Evolutionary conservation across 768 basidiomycete species (phyloP).

Genomic region (Leccinum disarticulatum): DNA sequence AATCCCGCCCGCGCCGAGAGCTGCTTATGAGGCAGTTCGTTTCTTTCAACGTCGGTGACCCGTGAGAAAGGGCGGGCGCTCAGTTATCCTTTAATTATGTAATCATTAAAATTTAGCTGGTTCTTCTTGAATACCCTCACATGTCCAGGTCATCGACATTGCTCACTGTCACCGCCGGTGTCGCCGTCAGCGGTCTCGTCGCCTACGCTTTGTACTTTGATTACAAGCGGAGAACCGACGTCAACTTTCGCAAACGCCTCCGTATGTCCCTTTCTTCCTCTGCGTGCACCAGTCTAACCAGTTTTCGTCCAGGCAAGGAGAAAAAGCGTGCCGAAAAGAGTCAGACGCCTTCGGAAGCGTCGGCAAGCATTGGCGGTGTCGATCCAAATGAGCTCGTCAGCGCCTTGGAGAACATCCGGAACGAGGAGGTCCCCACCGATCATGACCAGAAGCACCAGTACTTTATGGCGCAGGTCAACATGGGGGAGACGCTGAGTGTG

Average conservation of each 20-base stretch:
- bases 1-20: constrained; percentile 19
- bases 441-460: constrained; percentile 82
- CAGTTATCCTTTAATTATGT: constrained; percentile 23
- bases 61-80: constrained; percentile 22
- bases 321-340: constrained; percentile 85
- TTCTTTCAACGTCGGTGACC: constrained; percentile 23
- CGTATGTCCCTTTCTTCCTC: constrained; percentile 50
- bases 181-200: constrained; percentile 54
- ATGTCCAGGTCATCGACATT: constrained; percentile 38
- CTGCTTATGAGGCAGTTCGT: constrained; percentile 23
- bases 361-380: constrained; percentile 29
- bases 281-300: not conserved
- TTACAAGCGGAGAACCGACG: constrained; percentile 87
- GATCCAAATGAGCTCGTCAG: constrained; percentile 56
- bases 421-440: constrained; percentile 65
- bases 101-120: constrained; percentile 9
- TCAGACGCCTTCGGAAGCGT: constrained; percentile 43
- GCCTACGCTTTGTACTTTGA: constrained; percentile 95
- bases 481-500: constrained; percentile 80
- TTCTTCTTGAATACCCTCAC: constrained; percentile 1
- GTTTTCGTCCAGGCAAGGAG: constrained; percentile 69
- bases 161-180: constrained; percentile 39
- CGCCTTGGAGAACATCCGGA: constrained; percentile 64
- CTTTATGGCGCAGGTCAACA: constrained; percentile 87
- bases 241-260: constrained; percentile 83